Evolutionary conservation across 2,329 filamentous ascomycete species (phyloP), one percentile per base, ranked within the genome.

Genomic region (Diaporthe humulicola): DNA sequence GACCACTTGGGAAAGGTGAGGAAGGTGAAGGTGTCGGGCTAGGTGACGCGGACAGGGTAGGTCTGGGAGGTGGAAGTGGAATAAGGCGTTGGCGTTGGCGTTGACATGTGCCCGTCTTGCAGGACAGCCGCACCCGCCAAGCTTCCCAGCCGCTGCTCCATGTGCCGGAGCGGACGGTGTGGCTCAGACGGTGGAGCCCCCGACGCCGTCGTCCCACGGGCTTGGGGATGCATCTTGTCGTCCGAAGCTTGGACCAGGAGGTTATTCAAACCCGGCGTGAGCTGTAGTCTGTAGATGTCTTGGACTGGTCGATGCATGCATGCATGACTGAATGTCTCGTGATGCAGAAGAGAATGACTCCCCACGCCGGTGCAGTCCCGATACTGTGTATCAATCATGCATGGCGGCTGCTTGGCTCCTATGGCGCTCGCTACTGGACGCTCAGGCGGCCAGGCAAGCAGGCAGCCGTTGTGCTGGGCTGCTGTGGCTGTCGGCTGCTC

Each of bases 301-400:
- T 15, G 25, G 22, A n/a, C 10, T 15, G 25, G 22, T 17, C 10
- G 19, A 17, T 56, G 17, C 30, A 45, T 64, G 33, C n/a, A n/a
- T n/a, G 25, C 50, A 38, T 54, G 30, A 45, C 48, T 30, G 36
- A 4, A n/a, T 33, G 28, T 45, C 70, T 57, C 70, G 42, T 60
- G 54, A 42, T 28, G 30, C 52, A 66, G 60, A n/a, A 50, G 5
- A 38, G 15, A 40, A 67, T 75, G 73, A 75, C 73, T 73, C 73
- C 38, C 61, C 33, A n/a, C 36, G 70, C 52, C 60, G 73, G 30
- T 17, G 40, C 28, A 52, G 28, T 36, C 17, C 4, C 9, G 17
- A 30, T 33, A 22, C 4, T 15, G n/a, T n/a, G n/a, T n/a, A n/a
- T n/a, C n/a, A n/a, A n/a, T n/a, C n/a, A 42, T 50, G 61, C 61